Conservation (phyloP, 371 early-diverging fungal species). For the Haplosporangium sp. region DNA sequence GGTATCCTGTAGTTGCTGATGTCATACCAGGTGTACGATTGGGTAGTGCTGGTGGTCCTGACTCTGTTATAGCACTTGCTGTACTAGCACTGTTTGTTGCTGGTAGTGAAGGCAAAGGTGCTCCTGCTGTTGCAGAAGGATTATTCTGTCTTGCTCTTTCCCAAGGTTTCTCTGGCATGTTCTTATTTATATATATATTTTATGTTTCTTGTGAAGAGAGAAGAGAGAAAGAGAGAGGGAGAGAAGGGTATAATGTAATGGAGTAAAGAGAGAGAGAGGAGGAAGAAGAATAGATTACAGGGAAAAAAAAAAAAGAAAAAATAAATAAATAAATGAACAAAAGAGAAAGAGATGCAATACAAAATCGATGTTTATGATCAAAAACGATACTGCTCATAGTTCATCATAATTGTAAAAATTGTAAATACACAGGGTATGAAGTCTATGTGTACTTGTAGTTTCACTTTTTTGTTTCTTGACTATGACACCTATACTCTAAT, state of each 20-base stretch:
- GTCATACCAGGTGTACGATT: constrained; percentile 50
- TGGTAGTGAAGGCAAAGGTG: constrained; percentile 49
- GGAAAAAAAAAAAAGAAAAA: background rate
- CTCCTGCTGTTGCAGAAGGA: constrained; percentile 30
- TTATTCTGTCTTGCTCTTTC: constrained; percentile 68
- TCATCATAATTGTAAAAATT: too few species aligned
- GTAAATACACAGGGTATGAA: too few species aligned
- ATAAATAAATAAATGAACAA: background rate
- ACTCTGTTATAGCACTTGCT: constrained; percentile 11
- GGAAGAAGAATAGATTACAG: background rate
- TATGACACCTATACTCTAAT: too few species aligned
- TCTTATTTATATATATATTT: background rate
- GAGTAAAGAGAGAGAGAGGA: background rate
- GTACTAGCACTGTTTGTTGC: constrained; percentile 1
- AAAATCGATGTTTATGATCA: too few species aligned
- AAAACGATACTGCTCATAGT: too few species aligned
- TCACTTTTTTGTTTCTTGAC: too few species aligned
- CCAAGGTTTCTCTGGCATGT: constrained; percentile 95
- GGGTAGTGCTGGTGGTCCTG: constrained; percentile 54
- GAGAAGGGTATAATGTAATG: background rate
- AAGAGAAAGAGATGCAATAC: background rate
- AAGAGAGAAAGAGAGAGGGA: background rate
- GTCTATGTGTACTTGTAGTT: too few species aligned
- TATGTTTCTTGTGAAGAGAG: background rate
- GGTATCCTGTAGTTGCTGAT: constrained; percentile 36